Percentiles rank a stretch among this genome's conserved stretches.
These are phyloP conservation scores for Xanthoconium separans DNA, from an alignment of 1,284 basidiomycete genomes.

Conservation along the genomic window DNA sequence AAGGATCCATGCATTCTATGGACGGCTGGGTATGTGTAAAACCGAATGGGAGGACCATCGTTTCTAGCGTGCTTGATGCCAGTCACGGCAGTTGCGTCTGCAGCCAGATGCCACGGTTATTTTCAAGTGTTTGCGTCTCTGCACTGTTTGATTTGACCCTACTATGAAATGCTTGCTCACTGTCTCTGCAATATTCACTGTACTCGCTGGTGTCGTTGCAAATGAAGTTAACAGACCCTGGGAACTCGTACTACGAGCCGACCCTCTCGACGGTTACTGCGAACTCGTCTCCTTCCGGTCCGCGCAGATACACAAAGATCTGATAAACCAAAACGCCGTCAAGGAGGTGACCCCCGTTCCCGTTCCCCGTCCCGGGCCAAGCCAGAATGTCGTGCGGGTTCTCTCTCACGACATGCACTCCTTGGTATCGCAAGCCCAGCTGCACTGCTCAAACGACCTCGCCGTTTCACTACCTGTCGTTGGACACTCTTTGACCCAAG, in stretches of 20 bases:
- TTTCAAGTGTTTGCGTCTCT: slow-evolving; percentile 9
- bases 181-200: neutral
- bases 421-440: slow-evolving; percentile 22
- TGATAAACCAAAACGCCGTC: slow-evolving; percentile 14
- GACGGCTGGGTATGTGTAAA: neutral
- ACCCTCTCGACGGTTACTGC: slow-evolving; percentile 17
- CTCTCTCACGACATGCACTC: slow-evolving; percentile 20
- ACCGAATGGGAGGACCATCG: neutral
- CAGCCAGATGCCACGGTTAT: neutral
- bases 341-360: slow-evolving; percentile 14
- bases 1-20: too few relatives aligned
- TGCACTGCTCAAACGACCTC: slow-evolving; percentile 28
- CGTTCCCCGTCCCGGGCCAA: slow-evolving; percentile 5
- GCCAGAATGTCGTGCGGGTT: slow-evolving; percentile 16
- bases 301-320: slow-evolving; percentile 21
- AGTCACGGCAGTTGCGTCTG: too few relatives aligned
- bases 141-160: neutral
- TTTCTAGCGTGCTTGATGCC: neutral
- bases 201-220: slow-evolving; percentile 7
- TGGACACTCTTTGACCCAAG: slow-evolving; percentile 9
- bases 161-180: too few relatives aligned
- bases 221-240: slow-evolving; percentile 8
- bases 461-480: neutral
- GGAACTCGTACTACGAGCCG: slow-evolving; percentile 23
- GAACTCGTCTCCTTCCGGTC: slow-evolving; percentile 18